Conservation (phyloP, 2,329 filamentous ascomycete species). For the Alternaria sp. region DNA sequence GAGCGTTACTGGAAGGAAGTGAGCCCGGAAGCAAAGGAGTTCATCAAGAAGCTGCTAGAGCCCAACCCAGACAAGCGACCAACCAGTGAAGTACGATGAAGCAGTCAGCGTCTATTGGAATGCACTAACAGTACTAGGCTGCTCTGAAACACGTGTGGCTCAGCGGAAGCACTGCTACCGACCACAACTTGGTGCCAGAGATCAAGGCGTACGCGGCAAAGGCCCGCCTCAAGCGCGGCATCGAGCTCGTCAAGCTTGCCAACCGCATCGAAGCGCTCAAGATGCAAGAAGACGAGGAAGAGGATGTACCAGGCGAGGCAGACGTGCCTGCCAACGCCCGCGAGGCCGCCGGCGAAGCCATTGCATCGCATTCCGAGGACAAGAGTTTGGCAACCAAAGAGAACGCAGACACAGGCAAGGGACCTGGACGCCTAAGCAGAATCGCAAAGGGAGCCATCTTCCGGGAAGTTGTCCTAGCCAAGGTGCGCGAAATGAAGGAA, state of each 20-base stretch:
- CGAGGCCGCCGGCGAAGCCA: slow-evolving; percentile 60
- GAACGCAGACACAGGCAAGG: slow-evolving; percentile 48
- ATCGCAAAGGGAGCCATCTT: slow-evolving; percentile 78
- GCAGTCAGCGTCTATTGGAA: background rate
- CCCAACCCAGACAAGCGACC: slow-evolving; percentile 78
- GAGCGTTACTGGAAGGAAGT: slow-evolving; percentile 99
- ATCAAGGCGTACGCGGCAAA: slow-evolving; percentile 93
- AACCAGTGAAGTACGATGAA: slow-evolving; percentile 70
- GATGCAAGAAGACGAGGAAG: slow-evolving; percentile 88
- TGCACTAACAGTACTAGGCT: slow-evolving; percentile 58
- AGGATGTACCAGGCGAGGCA: slow-evolving; percentile 65
- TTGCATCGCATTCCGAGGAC: slow-evolving; percentile 40
- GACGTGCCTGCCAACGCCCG: slow-evolving; percentile 69
- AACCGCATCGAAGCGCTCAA: slow-evolving; percentile 96
- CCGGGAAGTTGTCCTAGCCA: slow-evolving; percentile 90
- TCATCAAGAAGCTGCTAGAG: slow-evolving; percentile 83
- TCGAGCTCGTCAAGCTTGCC: slow-evolving; percentile 93
- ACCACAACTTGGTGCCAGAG: slow-evolving; percentile 97
- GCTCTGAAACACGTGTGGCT: slow-evolving; percentile 87
- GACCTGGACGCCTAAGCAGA: slow-evolving; percentile 59
- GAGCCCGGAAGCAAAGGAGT: slow-evolving; percentile 92
- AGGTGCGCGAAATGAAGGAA: slow-evolving; percentile 90
- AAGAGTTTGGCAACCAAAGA: slow-evolving; percentile 42
- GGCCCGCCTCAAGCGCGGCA: slow-evolving; percentile 87
- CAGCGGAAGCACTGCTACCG: slow-evolving; percentile 86